These are phyloP conservation scores for Talaromyces ruber DNA, from an alignment of 495 filamentous ascomycete genomes.

Conservation along the genomic window DNA sequence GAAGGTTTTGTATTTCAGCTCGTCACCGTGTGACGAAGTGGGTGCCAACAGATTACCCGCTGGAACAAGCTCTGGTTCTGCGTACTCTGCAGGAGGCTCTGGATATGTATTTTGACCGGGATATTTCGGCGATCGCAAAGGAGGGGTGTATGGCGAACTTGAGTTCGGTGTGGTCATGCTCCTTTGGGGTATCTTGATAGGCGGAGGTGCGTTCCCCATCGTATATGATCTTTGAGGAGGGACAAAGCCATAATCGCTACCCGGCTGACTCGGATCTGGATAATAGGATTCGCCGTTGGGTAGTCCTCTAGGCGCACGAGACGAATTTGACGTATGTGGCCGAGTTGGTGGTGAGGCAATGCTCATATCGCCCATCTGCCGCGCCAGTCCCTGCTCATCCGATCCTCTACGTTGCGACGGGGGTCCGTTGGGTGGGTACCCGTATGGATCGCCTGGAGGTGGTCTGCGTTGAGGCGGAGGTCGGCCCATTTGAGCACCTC, in stretches of 20 bases:
- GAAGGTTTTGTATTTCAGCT: conserved; percentile 1
- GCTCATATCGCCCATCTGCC: conserved; percentile 51
- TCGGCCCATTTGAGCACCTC: conserved; percentile 3
- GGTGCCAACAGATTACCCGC: not conserved
- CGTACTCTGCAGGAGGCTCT: conserved; percentile 12
- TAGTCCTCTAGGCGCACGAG: conserved; percentile 18
- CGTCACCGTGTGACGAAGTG: not conserved
- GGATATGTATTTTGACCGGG: conserved; percentile 25
- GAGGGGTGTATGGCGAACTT: conserved; percentile 11
- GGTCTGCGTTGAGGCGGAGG: conserved; percentile 4
- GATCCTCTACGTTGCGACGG: conserved; percentile 2
- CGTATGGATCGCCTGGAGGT: conserved; percentile 1
- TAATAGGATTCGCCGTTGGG: not conserved
- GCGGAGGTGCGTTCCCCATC: conserved; percentile 19
- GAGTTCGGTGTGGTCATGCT: conserved; percentile 30
- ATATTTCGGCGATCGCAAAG: conserved; percentile 16
- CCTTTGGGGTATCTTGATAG: conserved; percentile 18
- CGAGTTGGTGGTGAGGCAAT: conserved; percentile 30
- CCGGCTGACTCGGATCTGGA: conserved; percentile 4
- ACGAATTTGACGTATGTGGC: conserved; percentile 29
- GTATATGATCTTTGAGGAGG: conserved; percentile 20
- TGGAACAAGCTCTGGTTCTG: not conserved
- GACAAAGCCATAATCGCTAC: not conserved
- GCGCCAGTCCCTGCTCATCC: conserved; percentile 25
- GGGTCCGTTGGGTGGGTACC: not conserved